These are phyloP conservation scores for Pseudomonodictys pantanalensis DNA, from an alignment of 495 filamentous ascomycete species.

Conservation along the genomic window DNA sequence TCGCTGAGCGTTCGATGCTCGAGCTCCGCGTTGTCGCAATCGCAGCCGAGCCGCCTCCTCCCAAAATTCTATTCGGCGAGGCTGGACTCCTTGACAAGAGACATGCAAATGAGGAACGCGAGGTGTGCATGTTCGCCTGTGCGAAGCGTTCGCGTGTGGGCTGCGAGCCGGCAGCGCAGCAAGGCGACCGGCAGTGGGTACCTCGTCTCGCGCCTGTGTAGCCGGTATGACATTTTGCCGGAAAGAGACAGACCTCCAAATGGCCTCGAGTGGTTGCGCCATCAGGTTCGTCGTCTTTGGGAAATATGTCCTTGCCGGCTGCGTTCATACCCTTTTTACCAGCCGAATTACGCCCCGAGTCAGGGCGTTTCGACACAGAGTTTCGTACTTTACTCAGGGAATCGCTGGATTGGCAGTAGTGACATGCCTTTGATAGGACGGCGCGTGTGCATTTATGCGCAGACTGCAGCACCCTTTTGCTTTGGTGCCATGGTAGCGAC, in stretches of 20 bases:
- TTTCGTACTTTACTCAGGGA: neutral
- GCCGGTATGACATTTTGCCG: neutral
- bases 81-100: too few species aligned
- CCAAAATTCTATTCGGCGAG: too few species aligned
- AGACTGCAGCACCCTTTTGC: neutral
- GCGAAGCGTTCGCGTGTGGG: neutral
- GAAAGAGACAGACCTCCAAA: neutral
- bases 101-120: neutral
- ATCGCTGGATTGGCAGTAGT: neutral
- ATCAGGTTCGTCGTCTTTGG: neutral
- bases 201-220: neutral
- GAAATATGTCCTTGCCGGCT: neutral
- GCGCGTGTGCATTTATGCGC: neutral
- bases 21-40: neutral
- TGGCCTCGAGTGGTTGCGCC: neutral
- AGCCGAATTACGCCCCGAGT: neutral
- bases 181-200: neutral
- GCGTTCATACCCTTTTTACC: neutral
- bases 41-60: neutral
- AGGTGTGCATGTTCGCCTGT: neutral
- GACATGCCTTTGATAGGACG: neutral
- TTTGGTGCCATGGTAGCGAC: too few species aligned
- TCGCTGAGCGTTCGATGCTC: neutral
- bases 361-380: neutral
- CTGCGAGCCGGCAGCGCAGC: neutral